Percentiles rank a stretch among this genome's conserved stretches.
These are phyloP conservation scores for Penicillium parvum DNA, from an alignment of 495 filamentous ascomycete species.

Conservation along the genomic window DNA sequence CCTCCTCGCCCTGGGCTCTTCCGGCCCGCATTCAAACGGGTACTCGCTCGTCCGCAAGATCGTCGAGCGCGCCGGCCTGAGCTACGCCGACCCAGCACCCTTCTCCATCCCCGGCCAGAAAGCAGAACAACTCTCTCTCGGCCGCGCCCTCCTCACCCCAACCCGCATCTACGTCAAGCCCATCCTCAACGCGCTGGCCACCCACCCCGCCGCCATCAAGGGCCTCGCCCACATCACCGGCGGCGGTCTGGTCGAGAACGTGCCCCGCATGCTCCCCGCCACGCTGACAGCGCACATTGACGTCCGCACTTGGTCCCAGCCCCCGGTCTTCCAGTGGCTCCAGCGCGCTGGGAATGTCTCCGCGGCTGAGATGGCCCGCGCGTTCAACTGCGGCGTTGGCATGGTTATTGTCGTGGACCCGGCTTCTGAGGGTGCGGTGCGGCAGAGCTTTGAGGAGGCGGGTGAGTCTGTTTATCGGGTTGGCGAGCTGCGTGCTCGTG, in stretches of 20 bases:
- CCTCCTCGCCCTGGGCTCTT: constrained; percentile 75
- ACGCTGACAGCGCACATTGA: constrained; percentile 74
- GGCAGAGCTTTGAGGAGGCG: constrained; percentile 48
- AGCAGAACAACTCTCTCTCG: constrained; percentile 48
- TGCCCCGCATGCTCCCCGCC: constrained; percentile 83
- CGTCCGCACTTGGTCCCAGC: constrained; percentile 63
- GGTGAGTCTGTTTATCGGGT: constrained; percentile 79
- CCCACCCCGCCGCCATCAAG: constrained; percentile 63
- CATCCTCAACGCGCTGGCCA: constrained; percentile 55
- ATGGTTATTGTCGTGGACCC: constrained; percentile 78
- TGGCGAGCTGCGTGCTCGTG: constrained; percentile 57
- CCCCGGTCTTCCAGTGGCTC: constrained; percentile 79
- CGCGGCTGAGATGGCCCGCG: constrained; percentile 72
- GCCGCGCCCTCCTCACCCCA: constrained; percentile 70
- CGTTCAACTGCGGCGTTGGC: constrained; percentile 92
- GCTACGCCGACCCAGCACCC: constrained; percentile 65
- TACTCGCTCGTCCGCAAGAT: constrained; percentile 92
- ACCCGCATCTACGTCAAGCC: constrained; percentile 78
- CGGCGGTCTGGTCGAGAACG: constrained; percentile 85
- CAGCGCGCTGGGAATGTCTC: constrained; percentile 70
- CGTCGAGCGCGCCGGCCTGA: constrained; percentile 63
- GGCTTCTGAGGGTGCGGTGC: constrained; percentile 20
- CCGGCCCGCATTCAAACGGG: constrained; percentile 88
- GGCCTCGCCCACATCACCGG: constrained; percentile 96
- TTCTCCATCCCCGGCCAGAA: constrained; percentile 57